Conservation (phyloP, 495 filamentous ascomycete species). For the Beverwykella pulmonaria region DNA sequence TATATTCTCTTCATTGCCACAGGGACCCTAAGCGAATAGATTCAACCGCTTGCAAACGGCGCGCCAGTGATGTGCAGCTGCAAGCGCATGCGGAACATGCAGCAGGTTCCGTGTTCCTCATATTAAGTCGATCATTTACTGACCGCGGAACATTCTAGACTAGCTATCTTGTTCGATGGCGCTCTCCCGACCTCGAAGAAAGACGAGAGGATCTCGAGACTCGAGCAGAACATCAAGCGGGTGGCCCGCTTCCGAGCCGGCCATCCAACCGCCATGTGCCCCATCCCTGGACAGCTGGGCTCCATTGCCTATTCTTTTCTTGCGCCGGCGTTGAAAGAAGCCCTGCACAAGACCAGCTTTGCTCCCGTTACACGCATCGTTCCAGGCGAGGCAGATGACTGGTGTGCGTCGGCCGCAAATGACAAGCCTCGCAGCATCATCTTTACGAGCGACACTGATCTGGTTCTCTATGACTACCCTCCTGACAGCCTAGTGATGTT, state of each 20-base stretch:
- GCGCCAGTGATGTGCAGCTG: slow-evolving; percentile 14
- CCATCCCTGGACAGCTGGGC: slow-evolving; percentile 15
- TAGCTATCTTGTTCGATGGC: slow-evolving; percentile 39
- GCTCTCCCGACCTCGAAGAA: slow-evolving; percentile 32
- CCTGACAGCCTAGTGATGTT: slow-evolving; percentile 19
- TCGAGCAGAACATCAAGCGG: slow-evolving; percentile 8
- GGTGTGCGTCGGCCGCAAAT: slow-evolving; percentile 28
- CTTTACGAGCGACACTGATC: slow-evolving; percentile 36
- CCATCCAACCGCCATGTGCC: slow-evolving; percentile 4
- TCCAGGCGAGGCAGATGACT: slow-evolving; percentile 38
- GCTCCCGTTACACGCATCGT: slow-evolving; percentile 18
- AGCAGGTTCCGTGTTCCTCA: slow-evolving; percentile 17
- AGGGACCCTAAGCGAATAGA: not conserved
- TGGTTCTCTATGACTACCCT: slow-evolving; percentile 30
- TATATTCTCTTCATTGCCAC: not conserved
- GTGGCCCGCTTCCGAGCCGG: slow-evolving; percentile 9
- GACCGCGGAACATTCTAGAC: slow-evolving; percentile 9
- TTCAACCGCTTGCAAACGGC: slow-evolving; percentile 8
- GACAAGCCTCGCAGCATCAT: slow-evolving; percentile 22
- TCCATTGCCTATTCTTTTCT: slow-evolving; percentile 25
- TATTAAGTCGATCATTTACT: slow-evolving; percentile 28
- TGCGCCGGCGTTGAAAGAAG: slow-evolving; percentile 31
- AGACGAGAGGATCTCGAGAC: slow-evolving; percentile 19
- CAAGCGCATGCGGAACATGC: slow-evolving; percentile 20
- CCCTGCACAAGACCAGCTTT: slow-evolving; percentile 19